Evolutionary conservation across 2,329 filamentous ascomycete genomes (phyloP).

Genomic region (Xenoacremonium recifei): DNA sequence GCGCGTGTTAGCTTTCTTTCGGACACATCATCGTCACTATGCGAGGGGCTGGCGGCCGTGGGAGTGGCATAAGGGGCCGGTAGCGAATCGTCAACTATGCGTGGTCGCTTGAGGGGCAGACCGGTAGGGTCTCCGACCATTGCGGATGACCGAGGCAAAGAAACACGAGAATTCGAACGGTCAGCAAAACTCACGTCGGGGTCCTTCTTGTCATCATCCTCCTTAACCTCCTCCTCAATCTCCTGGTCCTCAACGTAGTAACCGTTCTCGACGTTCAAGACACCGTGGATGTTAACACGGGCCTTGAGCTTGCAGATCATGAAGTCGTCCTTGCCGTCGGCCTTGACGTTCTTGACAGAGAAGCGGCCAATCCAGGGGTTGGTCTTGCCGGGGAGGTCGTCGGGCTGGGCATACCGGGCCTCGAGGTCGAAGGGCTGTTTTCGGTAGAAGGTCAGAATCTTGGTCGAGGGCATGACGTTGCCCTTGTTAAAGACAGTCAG

Average conservation of each 20-base stretch:
- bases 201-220: constrained; percentile 68
- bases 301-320: constrained; percentile 99
- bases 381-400: constrained; percentile 81
- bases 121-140: constrained; percentile 14
- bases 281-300: constrained; percentile 90
- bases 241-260: constrained; percentile 99
- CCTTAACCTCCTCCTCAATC: constrained; percentile 87
- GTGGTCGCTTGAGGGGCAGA: constrained; percentile 18
- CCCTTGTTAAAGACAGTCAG: constrained; percentile 97
- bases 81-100: constrained; percentile 11
- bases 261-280: constrained; percentile 93
- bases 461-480: constrained; percentile 95
- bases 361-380: constrained; percentile 97
- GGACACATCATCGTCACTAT: constrained; percentile 6
- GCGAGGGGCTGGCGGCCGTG: constrained; percentile 5
- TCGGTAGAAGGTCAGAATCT: constrained; percentile 98
- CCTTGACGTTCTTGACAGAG: constrained; percentile 96
- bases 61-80: constrained; percentile 2
- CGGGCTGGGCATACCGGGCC: constrained; percentile 87
- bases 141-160: constrained; percentile 10
- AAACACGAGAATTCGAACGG: constrained; percentile 2
- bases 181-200: constrained; percentile 77
- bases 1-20: constrained; percentile 24
- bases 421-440: constrained; percentile 97
- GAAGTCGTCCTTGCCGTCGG: constrained; percentile 90